Conservation (phyloP, 2,329 filamentous ascomycete genomes). For the Alternaria gaisen region DNA sequence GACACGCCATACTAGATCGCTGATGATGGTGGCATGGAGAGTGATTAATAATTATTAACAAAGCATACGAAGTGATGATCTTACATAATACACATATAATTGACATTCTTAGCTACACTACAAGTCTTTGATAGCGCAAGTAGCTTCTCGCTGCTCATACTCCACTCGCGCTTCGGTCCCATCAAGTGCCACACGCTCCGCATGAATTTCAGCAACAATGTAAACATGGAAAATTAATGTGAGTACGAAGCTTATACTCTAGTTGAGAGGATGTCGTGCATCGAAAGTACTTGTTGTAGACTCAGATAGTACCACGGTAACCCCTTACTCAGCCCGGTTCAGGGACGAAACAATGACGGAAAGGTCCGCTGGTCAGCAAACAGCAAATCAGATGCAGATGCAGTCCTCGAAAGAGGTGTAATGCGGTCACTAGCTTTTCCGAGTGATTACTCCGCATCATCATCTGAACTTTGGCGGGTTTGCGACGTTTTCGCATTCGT, state of each 20-base stretch:
- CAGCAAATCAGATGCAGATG: not conserved
- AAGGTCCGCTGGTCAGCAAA: not conserved
- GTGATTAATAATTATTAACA: not conserved
- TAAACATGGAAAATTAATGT: no score
- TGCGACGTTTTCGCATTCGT: not conserved
- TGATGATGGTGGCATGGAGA: not conserved
- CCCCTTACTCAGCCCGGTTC: not conserved
- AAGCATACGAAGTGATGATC: not conserved
- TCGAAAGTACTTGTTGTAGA: no score
- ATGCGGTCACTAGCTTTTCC: not conserved
- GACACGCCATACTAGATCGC: slow-evolving; percentile 36
- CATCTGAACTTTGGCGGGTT: not conserved
- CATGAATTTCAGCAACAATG: no score
- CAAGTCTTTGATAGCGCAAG: not conserved
- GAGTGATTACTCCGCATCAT: not conserved
- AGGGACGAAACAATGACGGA: not conserved
- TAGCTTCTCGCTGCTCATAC: no score
- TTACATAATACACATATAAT: not conserved
- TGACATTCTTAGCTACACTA: not conserved
- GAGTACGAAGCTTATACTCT: no score
- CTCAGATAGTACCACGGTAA: not conserved
- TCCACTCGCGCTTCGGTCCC: no score
- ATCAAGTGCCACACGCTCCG: no score
- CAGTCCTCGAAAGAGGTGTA: not conserved
- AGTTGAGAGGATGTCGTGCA: no score